Base-by-base conservation (phyloP, 78 protist genomes). In the Tieghemostelium lacteum region DNA sequence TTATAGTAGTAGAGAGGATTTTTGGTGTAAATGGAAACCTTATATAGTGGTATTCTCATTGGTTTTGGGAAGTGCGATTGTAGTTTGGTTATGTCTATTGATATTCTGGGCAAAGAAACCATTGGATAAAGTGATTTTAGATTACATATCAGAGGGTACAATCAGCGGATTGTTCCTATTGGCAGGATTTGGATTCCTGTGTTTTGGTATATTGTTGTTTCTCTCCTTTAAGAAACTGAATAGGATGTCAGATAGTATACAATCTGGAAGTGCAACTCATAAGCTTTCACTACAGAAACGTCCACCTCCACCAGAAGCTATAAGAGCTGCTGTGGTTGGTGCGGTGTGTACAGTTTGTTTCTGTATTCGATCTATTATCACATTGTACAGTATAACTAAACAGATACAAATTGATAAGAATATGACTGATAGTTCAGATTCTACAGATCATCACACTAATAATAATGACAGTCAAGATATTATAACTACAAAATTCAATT, bases 311-410 rank as follows among this genome's bases (percentile, higher is more conserved):
- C 89, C 89, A 10, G 89, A 83, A 14, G 75, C 89, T 3, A 83
- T 83, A 20, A 7, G 77, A 2, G 89, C 89, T 20, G 89, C 89
- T 10, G 77, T 83, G 3, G 89, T 83, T 28, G 89, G 89, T 24
- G 22, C 70, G 16, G 42, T 83, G n/a, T 83, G 89, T 45, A 83
- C 89, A 14, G 50, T 83, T 42, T 83, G 89, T 33, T 83, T 83
- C 40, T 49, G 76, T 14, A 69, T 83, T 58, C 31, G 89, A 24
- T 49, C 89, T 20, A 17, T 69, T 36, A 73, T 83, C 64, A 83
- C 73, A 52, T 52, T 83, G 89, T 83, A 66, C 61, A 52, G 74
- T 40, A 83, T 83, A 6, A 45, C 6, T 14, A 45, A 45, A 45
- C 52, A 45, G 52, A 14, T 45, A 14, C n/a, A 6, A 6, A 45